phyloP scores from a whole-genome alignment of 306 rosid species.

The Castanopsis chinensis region DNA sequence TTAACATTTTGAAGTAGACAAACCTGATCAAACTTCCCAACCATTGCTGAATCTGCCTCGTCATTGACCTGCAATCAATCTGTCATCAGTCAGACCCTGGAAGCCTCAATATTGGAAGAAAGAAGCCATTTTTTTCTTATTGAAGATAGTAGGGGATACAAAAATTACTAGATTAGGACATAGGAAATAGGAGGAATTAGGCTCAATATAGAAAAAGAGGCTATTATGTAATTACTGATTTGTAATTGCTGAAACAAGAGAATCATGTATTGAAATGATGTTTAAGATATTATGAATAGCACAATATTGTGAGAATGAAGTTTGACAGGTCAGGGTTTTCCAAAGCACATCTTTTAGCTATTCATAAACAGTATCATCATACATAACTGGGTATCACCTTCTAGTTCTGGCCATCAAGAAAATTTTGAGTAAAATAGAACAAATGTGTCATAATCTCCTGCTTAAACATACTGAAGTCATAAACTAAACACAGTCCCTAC shows the following conservation, averaged over 20 bases:
- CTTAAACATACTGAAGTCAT: not conserved
- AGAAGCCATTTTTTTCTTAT: not conserved
- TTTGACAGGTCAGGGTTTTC: not conserved
- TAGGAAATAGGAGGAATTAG: not conserved
- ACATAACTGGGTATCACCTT: not conserved
- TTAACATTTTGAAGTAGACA: slow-evolving; percentile 15
- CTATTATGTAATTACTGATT: not conserved
- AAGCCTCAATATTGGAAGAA: slow-evolving; percentile 8
- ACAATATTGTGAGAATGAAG: not conserved
- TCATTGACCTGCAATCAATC: slow-evolving; percentile 43
- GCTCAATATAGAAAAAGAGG: not conserved
- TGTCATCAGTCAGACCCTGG: slow-evolving; percentile 10
- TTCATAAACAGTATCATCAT: not conserved
- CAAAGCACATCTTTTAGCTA: not conserved
- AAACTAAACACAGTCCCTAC: not conserved
- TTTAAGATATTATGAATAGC: not conserved
- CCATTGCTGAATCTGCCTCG: slow-evolving; percentile 49
- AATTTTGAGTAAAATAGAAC: not conserved
- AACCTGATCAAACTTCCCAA: slow-evolving; percentile 31
- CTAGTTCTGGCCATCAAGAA: not conserved
- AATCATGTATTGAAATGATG: not conserved
- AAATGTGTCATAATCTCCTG: not conserved
- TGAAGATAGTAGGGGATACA: not conserved
- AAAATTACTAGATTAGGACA: not conserved
- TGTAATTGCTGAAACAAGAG: not conserved